Evolutionary conservation across 73 alveolate genomes (phyloP).

Genomic region (Tetrahymena elliotti): DNA sequence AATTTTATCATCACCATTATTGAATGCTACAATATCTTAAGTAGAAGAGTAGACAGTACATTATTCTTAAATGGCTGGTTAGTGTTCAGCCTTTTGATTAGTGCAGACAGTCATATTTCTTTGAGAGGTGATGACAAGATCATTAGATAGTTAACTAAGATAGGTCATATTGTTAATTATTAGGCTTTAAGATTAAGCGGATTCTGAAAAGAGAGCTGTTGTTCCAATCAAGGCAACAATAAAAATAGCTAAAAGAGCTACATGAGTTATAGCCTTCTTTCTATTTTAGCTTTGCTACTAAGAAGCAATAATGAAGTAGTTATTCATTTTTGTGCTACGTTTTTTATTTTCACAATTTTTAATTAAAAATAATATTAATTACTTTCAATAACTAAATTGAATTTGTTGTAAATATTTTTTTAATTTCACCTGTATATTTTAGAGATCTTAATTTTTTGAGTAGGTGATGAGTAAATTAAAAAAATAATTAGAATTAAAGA

Average conservation of each 20-base stretch:
- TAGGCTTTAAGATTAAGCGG: background rate
- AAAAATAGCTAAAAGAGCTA: background rate
- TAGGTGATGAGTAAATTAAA: background rate
- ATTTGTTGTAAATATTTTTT: background rate
- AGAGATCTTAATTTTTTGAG: background rate
- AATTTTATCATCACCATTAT: background rate
- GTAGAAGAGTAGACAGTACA: background rate
- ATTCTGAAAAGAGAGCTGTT: background rate
- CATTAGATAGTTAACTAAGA: background rate
- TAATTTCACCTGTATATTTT: background rate
- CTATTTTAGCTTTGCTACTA: background rate
- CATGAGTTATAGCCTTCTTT: background rate
- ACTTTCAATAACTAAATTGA: background rate
- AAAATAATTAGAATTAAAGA: background rate
- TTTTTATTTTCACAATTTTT: background rate
- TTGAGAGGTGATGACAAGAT: background rate
- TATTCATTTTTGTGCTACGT: background rate
- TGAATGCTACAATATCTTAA: background rate
- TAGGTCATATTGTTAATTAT: background rate
- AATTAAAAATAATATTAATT: background rate
- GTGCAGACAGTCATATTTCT: background rate
- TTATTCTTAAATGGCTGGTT: background rate
- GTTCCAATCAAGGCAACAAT: background rate
- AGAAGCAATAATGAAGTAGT: background rate
- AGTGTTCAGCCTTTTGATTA: background rate